Percentiles rank a stretch among this genome's conserved stretches.
Evolutionary conservation across 805 yeast genomes (phyloP).

Genomic region (Metschnikowia anglica): DNA sequence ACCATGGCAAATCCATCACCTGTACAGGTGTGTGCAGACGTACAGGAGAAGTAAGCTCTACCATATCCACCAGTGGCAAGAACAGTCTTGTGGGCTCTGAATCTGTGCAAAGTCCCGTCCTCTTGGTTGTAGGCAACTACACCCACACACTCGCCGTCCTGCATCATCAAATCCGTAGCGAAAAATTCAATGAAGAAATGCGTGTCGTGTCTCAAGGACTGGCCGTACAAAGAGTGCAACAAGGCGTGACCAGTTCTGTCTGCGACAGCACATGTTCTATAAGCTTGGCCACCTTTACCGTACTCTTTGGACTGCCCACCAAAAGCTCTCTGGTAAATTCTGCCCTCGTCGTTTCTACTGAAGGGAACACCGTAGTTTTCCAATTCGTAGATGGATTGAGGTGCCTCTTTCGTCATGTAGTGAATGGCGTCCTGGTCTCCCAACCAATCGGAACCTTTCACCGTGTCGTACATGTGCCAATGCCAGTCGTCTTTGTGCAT

Average conservation of each 20-base stretch:
- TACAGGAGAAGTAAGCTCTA: slow-evolving; percentile 96
- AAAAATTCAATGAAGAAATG: slow-evolving; percentile 97
- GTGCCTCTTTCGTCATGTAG: slow-evolving; percentile 98
- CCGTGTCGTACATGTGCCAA: slow-evolving; percentile 99
- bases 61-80: slow-evolving; percentile 99
- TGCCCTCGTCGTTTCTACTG: slow-evolving; percentile 94
- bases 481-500: slow-evolving; percentile 99
- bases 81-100: slow-evolving; percentile 94
- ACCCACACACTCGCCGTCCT: slow-evolving; percentile 95
- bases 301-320: slow-evolving; percentile 96
- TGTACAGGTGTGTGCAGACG: slow-evolving; percentile 99
- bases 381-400: slow-evolving; percentile 89
- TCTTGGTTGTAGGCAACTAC: slow-evolving; percentile 97
- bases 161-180: slow-evolving; percentile 91
- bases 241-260: slow-evolving; percentile 99
- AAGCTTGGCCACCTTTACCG: slow-evolving; percentile 99
- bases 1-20: slow-evolving; percentile 99
- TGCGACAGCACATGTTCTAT: slow-evolving; percentile 99
- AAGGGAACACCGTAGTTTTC: slow-evolving; percentile 99
- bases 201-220: slow-evolving; percentile 93
- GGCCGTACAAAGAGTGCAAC: slow-evolving; percentile 94
- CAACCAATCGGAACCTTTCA: slow-evolving; percentile 98
- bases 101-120: slow-evolving; percentile 97
- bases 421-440: slow-evolving; percentile 99
- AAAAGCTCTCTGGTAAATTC: slow-evolving; percentile 97